Conservation (phyloP, 1,139 yeast species). For the Petasospora fabianii region DNA sequence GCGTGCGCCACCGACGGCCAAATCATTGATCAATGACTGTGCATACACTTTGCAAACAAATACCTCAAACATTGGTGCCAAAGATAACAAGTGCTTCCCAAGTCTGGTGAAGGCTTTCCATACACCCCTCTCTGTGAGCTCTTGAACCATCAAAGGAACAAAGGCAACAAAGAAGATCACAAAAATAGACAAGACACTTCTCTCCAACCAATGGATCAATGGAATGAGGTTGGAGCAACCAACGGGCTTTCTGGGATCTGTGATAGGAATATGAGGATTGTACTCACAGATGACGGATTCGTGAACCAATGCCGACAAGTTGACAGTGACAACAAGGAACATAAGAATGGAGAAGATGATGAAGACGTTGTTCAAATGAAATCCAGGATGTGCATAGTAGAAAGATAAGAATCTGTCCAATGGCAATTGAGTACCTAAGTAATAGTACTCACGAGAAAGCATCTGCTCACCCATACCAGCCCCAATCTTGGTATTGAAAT, state of each 20-base stretch:
- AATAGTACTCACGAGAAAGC: constrained; percentile 80
- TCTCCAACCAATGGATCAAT: constrained; percentile 68
- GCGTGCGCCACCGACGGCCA: constrained; percentile 75
- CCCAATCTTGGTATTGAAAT: constrained; percentile 85
- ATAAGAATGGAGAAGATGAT: constrained; percentile 72
- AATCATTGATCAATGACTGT: constrained; percentile 59
- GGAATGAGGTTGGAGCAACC: constrained; percentile 75
- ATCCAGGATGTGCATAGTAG: constrained; percentile 90
- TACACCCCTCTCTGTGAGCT: constrained; percentile 67
- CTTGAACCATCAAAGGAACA: constrained; percentile 67
- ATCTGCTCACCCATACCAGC: constrained; percentile 96
- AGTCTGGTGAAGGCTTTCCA: constrained; percentile 68
- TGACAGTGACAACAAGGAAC: constrained; percentile 63
- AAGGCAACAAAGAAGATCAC: constrained; percentile 71
- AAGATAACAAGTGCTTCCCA: constrained; percentile 55
- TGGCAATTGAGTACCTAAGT: constrained; percentile 75
- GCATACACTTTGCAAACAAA: constrained; percentile 73
- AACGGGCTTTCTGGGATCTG: constrained; percentile 57
- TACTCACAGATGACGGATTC: constrained; percentile 60
- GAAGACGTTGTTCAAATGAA: constrained; percentile 78
- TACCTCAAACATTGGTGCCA: constrained; percentile 71
- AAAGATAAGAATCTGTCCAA: constrained; percentile 78
- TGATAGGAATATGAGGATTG: constrained; percentile 50
- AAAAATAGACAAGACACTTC: constrained; percentile 70
- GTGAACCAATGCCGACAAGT: constrained; percentile 61